Conservation (phyloP, 257 asterid species). For the Eucommia ulmoides region DNA sequence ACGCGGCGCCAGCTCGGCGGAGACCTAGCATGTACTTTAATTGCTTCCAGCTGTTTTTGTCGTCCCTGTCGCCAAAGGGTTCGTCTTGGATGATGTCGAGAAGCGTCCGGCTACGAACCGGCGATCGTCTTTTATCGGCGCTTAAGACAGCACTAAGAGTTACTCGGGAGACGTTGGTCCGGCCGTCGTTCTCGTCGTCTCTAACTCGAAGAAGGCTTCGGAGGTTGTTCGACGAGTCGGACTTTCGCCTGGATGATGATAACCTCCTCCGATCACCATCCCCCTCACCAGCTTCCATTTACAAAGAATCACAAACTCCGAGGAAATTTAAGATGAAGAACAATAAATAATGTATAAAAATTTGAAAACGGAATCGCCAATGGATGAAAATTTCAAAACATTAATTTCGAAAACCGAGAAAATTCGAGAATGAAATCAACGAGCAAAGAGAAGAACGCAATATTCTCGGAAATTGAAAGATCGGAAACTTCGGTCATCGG, state of each 20-base stretch:
- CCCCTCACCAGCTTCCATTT: background rate
- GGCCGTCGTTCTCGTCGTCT: constrained; percentile 4
- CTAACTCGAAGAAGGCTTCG: constrained; percentile 14
- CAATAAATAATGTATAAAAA: too few relatives aligned
- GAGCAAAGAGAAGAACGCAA: too few relatives aligned
- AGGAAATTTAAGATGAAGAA: too few relatives aligned
- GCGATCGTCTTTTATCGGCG: constrained; percentile 13
- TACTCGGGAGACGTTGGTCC: constrained; percentile 1
- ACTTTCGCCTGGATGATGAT: background rate
- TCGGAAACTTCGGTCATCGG: too few relatives aligned
- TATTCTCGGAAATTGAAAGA: too few relatives aligned
- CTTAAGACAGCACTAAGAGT: constrained; percentile 17
- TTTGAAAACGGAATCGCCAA: too few relatives aligned
- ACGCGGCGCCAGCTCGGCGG: constrained; percentile 26
- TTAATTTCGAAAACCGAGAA: too few relatives aligned
- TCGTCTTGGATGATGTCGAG: constrained; percentile 59
- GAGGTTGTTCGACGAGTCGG: constrained; percentile 5
- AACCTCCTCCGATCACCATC: background rate
- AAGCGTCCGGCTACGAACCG: constrained; percentile 46
- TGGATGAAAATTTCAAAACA: too few relatives aligned
- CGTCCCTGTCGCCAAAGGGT: constrained; percentile 18
- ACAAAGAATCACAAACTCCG: too few relatives aligned
- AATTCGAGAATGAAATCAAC: too few relatives aligned
- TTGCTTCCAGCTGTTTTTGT: constrained; percentile 37
- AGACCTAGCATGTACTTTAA: constrained; percentile 50